Percentiles rank a stretch among this genome's conserved stretches.
Evolutionary conservation across 352 stramenopile species (phyloP).

Genomic region (Thalassiosira delicatula): DNA sequence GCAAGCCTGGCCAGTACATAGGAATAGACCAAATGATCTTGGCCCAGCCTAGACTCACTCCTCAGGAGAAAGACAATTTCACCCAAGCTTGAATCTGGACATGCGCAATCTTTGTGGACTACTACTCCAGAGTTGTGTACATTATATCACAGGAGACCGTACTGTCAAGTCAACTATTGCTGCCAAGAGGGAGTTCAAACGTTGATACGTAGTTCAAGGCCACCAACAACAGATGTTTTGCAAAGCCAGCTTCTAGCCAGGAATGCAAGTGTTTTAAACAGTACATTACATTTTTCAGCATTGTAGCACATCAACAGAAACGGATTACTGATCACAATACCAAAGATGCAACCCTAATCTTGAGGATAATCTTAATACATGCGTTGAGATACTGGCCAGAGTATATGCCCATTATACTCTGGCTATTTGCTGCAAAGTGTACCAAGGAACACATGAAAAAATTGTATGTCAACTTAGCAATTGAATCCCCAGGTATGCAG

Average conservation of each 20-base stretch:
- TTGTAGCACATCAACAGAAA: no score
- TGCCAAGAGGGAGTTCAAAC: not conserved
- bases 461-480: not conserved
- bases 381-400: constrained; percentile 40
- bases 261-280: no score
- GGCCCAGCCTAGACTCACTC: not conserved
- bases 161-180: not conserved
- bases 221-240: no score
- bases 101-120: not conserved
- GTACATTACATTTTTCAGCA: no score
- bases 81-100: not conserved
- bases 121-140: no score
- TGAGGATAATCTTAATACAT: constrained; percentile 13
- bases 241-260: no score
- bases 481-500: not conserved
- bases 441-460: constrained; percentile 47
- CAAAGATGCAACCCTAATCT: constrained; percentile 5
- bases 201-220: not conserved
- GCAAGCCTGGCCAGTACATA: not conserved
- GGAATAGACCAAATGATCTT: not conserved
- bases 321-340: no score
- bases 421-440: constrained; percentile 34
- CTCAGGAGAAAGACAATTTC: not conserved
- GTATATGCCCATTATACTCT: constrained; percentile 30
- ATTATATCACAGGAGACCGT: not conserved